Conservation (phyloP, 345 rosid species). For the Melaleuca quinquenervia region DNA sequence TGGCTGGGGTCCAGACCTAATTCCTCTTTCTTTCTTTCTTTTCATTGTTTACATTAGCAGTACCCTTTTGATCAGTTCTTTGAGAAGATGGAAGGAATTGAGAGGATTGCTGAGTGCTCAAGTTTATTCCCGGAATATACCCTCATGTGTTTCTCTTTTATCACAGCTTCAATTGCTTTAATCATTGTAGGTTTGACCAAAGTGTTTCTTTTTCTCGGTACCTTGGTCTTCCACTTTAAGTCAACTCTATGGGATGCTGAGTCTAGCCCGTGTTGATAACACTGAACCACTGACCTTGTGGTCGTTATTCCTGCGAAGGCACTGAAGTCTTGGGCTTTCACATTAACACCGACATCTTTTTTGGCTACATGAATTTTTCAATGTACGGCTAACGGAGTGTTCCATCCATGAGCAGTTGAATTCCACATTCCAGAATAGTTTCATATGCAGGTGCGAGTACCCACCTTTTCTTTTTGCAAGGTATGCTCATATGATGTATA, state of each 20-base stretch:
- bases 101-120: not conserved
- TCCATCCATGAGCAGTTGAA: not conserved
- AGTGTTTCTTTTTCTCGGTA: not conserved
- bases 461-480: not conserved
- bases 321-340: not conserved
- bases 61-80: not conserved
- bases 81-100: not conserved
- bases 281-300: not conserved
- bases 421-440: not conserved
- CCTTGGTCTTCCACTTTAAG: not conserved
- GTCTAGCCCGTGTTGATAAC: not conserved
- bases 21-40: not conserved
- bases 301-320: not conserved
- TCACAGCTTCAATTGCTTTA: not conserved
- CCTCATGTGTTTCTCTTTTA: not conserved
- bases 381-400: not conserved
- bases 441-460: not conserved
- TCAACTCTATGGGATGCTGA: not conserved
- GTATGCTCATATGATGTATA: not conserved
- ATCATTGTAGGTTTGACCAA: not conserved
- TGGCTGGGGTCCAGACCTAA: not conserved
- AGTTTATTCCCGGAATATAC: conserved; percentile 7
- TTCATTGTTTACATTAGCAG: not conserved
- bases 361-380: not conserved
- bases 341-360: not conserved